Conservation (phyloP, 139 green algal genomes). For the Tetraselmis striata region DNA sequence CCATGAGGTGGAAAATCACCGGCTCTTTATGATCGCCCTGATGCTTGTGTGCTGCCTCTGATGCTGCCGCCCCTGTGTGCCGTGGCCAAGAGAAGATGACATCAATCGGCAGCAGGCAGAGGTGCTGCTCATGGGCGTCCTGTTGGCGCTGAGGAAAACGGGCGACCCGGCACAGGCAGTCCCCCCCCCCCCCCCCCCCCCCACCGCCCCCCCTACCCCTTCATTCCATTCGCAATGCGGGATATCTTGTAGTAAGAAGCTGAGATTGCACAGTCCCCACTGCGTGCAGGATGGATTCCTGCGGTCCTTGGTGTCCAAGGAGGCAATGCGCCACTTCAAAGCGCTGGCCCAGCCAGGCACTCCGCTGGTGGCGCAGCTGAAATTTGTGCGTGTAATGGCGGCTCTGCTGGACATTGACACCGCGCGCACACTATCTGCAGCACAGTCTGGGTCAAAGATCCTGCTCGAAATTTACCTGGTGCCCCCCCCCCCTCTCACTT, state of each 20-base stretch:
- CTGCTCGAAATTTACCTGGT: not conserved
- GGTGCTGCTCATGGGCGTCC: not conserved
- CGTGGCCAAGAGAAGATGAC: too few relatives aligned
- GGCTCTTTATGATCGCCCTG: too few relatives aligned
- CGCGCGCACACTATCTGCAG: not conserved
- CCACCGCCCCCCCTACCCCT: too few relatives aligned
- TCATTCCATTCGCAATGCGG: too few relatives aligned
- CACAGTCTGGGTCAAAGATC: not conserved
- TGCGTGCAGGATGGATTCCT: not conserved
- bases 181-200: too few relatives aligned
- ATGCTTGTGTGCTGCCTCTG: too few relatives aligned
- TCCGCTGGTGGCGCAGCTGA: not conserved
- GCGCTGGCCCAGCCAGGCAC: not conserved
- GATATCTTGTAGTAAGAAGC: too few relatives aligned
- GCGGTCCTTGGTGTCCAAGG: not conserved
- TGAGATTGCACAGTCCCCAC: too few relatives aligned
- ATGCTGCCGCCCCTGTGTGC: too few relatives aligned
- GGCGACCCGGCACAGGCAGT: not conserved
- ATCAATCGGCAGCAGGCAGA: not conserved
- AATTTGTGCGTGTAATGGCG: not conserved
- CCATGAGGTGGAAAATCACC: too few relatives aligned
- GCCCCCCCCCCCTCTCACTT: too few relatives aligned
- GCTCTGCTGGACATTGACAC: not conserved
- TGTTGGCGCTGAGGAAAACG: not conserved
- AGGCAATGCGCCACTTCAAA: not conserved